A percentile compares a stretch with the other conserved stretches of the same genome.
Evolutionary conservation across 495 filamentous ascomycete genomes (phyloP).

Genomic region (Glarea lozoyensis): DNA sequence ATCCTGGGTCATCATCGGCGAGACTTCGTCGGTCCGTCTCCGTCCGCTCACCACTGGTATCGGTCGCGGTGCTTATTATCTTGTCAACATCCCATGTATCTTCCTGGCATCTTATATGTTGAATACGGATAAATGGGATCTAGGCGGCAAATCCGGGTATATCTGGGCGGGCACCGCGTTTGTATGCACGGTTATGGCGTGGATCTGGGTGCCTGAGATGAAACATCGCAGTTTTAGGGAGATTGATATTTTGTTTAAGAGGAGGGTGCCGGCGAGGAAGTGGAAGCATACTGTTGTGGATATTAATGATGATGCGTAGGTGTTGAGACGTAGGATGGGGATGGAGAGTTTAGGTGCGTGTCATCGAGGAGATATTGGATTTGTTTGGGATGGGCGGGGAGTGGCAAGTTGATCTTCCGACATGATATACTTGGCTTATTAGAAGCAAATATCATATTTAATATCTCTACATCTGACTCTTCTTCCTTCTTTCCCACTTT

Average conservation of each 20-base stretch:
- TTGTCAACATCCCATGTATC: not conserved
- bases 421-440: no score
- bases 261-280: constrained; percentile 51
- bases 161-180: constrained; percentile 23
- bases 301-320: no score
- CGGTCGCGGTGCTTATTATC: not conserved
- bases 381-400: no score
- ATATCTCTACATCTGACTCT: no score
- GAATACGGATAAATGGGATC: not conserved
- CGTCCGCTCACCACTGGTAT: not conserved
- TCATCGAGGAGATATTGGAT: no score
- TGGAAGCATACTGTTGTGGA: constrained; percentile 54
- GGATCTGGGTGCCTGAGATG: constrained; percentile 65
- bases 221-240: constrained; percentile 61
- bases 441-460: no score
- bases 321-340: no score
- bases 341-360: no score
- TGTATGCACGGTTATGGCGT: constrained; percentile 44
- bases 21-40: constrained; percentile 48
- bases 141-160: not conserved
- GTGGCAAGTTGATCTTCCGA: no score
- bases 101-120: not conserved
- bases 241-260: constrained; percentile 23
- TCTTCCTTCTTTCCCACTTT: no score
- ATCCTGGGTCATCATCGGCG: constrained; percentile 49